Conservation (phyloP, 441 rosid species). For the Omphalea diandra region DNA sequence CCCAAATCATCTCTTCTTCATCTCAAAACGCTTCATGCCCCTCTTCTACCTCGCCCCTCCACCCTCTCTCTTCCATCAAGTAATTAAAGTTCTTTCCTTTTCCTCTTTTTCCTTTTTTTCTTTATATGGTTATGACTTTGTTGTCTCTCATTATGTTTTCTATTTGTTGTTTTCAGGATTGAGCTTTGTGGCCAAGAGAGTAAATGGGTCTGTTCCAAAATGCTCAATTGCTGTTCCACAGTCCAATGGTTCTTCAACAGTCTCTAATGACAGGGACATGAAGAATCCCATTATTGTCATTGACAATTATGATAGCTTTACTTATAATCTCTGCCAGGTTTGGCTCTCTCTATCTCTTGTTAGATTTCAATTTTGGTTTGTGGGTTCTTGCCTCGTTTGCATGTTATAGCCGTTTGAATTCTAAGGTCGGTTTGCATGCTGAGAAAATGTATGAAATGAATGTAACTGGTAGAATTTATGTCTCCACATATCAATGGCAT, state of each 20-base stretch:
- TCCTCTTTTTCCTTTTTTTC: background rate
- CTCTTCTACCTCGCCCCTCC: conserved; percentile 15
- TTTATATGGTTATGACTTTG: background rate
- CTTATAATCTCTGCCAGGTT: conserved; percentile 96
- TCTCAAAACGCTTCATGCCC: conserved; percentile 20
- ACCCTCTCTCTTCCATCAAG: conserved; percentile 32
- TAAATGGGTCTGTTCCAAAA: conserved; percentile 36
- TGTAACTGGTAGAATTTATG: background rate
- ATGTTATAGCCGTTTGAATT: conserved; percentile 3
- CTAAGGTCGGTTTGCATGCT: conserved; percentile 9
- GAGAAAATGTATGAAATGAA: conserved; percentile 2
- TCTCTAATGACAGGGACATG: conserved; percentile 24
- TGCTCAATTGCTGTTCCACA: conserved; percentile 37
- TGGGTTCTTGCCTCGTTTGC: background rate
- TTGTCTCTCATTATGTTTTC: background rate
- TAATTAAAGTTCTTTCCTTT: conserved; percentile 17
- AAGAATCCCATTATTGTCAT: conserved; percentile 69
- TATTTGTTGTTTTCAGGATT: conserved; percentile 31
- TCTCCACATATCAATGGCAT: background rate
- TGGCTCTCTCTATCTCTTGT: conserved; percentile 5
- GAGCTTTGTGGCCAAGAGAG: conserved; percentile 35
- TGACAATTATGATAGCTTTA: conserved; percentile 96
- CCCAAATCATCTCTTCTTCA: conserved; percentile 31
- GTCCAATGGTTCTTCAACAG: conserved; percentile 34
- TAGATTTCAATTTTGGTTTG: background rate